Conservation (phyloP, 2,329 filamentous ascomycete genomes). For the Colletotrichum euphorbiae region DNA sequence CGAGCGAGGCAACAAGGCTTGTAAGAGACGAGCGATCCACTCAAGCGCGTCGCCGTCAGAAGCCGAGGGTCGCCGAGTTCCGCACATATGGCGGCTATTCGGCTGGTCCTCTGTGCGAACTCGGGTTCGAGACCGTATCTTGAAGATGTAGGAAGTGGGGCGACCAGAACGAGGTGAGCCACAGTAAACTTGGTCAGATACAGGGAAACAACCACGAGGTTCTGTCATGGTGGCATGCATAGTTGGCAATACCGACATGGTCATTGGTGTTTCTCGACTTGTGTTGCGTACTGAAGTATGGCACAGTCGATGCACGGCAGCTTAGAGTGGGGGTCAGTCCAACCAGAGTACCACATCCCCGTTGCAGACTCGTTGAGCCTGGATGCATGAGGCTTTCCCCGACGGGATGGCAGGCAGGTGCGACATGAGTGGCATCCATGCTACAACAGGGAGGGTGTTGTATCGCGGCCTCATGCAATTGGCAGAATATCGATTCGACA, state of each 20-base stretch:
- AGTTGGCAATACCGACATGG: no score
- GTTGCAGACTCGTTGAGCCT: constrained; percentile 14
- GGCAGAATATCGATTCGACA: constrained; percentile 5
- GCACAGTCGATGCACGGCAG: not conserved
- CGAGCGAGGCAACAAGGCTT: constrained; percentile 24
- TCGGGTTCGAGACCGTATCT: no score
- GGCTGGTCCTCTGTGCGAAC: not conserved
- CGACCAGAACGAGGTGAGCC: no score
- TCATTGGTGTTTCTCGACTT: not conserved
- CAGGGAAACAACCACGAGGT: no score
- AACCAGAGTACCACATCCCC: constrained; percentile 1
- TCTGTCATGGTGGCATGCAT: no score
- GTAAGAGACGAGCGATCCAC: constrained; percentile 11
- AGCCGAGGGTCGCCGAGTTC: constrained; percentile 24
- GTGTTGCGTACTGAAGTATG: constrained; percentile 4
- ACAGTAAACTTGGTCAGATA: no score
- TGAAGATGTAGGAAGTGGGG: no score
- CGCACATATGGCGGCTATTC: not conserved
- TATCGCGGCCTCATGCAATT: constrained; percentile 6
- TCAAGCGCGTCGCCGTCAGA: constrained; percentile 25
- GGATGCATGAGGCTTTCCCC: constrained; percentile 25
- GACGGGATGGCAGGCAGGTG: constrained; percentile 8
- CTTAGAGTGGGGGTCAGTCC: constrained; percentile 27
- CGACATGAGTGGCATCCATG: constrained; percentile 18
- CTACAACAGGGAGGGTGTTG: not conserved